Percentiles rank a stretch among this genome's conserved stretches.
Conservation (phyloP, 2,329 filamentous ascomycete species). For the Ceratocystis huliohia region DNA sequence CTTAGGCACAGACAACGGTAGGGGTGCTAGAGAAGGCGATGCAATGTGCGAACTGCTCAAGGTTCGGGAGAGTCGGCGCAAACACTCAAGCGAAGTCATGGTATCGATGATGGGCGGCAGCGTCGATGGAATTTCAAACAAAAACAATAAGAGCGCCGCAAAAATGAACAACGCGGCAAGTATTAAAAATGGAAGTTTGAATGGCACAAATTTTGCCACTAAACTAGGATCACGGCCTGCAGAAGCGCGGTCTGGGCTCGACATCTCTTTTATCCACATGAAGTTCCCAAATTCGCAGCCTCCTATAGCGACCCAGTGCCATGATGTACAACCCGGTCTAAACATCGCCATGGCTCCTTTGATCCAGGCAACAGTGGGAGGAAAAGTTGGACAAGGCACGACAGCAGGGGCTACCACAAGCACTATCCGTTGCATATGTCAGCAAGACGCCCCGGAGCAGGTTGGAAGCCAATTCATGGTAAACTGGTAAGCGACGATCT, state of each 20-base stretch:
- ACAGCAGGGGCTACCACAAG: background rate
- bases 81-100: slow-evolving; percentile 25
- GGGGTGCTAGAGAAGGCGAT: slow-evolving; percentile 35
- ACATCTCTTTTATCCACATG: background rate
- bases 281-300: background rate
- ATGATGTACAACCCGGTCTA: slow-evolving; percentile 1
- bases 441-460: slow-evolving; percentile 33
- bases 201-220: background rate
- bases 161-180: background rate
- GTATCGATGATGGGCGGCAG: slow-evolving; percentile 16
- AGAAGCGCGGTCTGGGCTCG: background rate
- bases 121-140: slow-evolving; percentile 26
- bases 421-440: slow-evolving; percentile 45
- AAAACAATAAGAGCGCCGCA: background rate
- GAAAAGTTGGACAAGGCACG: slow-evolving; percentile 10
- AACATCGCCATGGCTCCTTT: slow-evolving; percentile 6
- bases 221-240: background rate
- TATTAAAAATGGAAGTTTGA: background rate
- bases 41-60: slow-evolving; percentile 49
- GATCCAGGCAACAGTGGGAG: slow-evolving; percentile 17
- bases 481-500: slow-evolving; percentile 42
- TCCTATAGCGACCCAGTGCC: background rate
- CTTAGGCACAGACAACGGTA: background rate
- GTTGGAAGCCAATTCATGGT: slow-evolving; percentile 41
- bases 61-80: slow-evolving; percentile 41